Base-by-base conservation (phyloP, 345 rosid species). In the Lepidium aucheri region DNA sequence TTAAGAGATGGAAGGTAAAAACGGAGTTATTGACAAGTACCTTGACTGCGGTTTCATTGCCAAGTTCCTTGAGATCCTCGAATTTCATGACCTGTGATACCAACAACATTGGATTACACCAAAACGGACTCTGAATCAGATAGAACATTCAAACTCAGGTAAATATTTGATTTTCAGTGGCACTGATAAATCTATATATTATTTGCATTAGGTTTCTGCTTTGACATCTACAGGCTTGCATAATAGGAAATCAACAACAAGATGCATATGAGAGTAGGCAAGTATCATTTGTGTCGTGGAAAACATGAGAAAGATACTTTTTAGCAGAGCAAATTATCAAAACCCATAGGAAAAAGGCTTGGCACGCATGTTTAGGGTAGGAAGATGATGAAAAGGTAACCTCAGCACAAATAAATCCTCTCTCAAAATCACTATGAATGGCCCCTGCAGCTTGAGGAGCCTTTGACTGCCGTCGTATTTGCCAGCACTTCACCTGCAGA, bases 371-470 rank as follows among this genome's bases (percentile, higher is more conserved):
- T 41, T 16, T 18, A 49, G 45, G 65, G n/a, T 34, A 32, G 9
- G 11, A 15, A 67, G 60, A 74, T 20, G 7, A 60, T 43, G 61
- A 72, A 40, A 41, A 17, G 63, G 41, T 26, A 65, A 94, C 99
- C 99, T 94, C 99, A 32, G 99, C 99, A 75, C 99, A 94, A 50
- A 94, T 90, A 74, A 94, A 94, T 16, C 99, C 99, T 78, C 73
- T 88, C 82, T 94, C 97, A 74, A 94, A 94, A 77, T 94, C 97
- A 72, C 87, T 40, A 74, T 94, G 99, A 65, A 94, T 94, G 42
- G 96, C 4, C 72, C 99, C 99, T 41, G 97, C 99, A 66, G 99
- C 96, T 76, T 94, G 99, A 65, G 99, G 99, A 60, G 99, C 97
- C 79, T 94, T 94, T 62, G 95, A 62, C 75, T 77, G 97, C 44